Evolutionary conservation across 1,139 yeast genomes (phyloP).

Genomic region (Blastobotrys proliferans): DNA sequence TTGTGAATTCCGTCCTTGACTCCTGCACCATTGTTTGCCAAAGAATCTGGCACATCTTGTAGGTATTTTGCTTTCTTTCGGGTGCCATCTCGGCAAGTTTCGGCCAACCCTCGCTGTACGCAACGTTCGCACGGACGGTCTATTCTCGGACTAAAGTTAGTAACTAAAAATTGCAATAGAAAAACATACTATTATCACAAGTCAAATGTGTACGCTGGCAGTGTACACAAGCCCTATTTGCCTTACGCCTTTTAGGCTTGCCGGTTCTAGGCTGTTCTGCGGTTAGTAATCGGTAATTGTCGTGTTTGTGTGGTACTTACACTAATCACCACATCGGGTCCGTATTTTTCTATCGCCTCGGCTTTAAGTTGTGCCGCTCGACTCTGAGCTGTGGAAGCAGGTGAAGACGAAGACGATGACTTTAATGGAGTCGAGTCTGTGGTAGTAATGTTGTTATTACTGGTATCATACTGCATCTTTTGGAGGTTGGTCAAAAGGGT

Average conservation of each 20-base stretch:
- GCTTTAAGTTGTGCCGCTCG: slow-evolving; percentile 11
- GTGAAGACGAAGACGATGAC: slow-evolving; percentile 2
- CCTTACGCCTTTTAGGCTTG: slow-evolving; percentile 48
- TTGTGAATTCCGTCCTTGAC: background rate
- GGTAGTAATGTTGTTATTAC: background rate
- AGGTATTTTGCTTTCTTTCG: slow-evolving; percentile 81
- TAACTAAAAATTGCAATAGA: background rate
- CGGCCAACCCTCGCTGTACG: slow-evolving; percentile 59
- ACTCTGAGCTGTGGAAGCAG: background rate
- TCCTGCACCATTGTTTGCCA: slow-evolving; percentile 6
- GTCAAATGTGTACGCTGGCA: slow-evolving; percentile 87
- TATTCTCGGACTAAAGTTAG: background rate
- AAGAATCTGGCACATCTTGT: slow-evolving; percentile 28
- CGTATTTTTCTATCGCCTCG: slow-evolving; percentile 15
- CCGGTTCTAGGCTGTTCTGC: slow-evolving; percentile 32
- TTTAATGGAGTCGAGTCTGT: slow-evolving; percentile 1
- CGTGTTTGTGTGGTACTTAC: slow-evolving; percentile 13
- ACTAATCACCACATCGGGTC: slow-evolving; percentile 21
- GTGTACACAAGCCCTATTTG: slow-evolving; percentile 78
- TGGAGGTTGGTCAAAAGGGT: background rate
- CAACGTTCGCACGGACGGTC: slow-evolving; percentile 81
- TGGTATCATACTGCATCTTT: background rate
- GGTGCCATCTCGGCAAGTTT: slow-evolving; percentile 86
- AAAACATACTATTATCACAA: slow-evolving; percentile 57
- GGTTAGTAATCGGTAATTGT: background rate